Evolutionary conservation across 1,284 basidiomycete species (phyloP), one percentile per base, ranked within the genome.

Genomic region (Trametes sp.): DNA sequence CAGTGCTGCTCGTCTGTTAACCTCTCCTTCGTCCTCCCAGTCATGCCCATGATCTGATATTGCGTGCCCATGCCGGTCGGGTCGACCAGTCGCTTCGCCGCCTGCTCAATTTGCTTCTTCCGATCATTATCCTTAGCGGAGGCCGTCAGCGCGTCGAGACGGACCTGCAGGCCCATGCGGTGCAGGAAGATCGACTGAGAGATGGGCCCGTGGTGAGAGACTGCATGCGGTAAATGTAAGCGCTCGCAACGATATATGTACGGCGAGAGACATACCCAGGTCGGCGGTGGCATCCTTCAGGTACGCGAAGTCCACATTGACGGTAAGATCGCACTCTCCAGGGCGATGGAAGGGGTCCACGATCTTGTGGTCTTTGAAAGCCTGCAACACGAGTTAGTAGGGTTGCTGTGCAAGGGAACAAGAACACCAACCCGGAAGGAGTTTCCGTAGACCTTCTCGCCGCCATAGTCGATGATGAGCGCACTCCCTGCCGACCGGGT

Each of bases 291-390:
- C 89, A 75, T 96, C 94, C 68, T 85, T 84, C 44, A 99, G 82
- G 74, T 94, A 94, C 0, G 88, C 85, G 77, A 99, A 99, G 77
- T 99, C 96, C 55, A 99, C 97, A 72, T 99, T 98, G 33, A 92
- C 90, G 0, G 98, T 99, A 53, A 99, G 78, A 76, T 99, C 98
- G 49, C 93, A 92, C 50, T 92, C 83, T 13, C 98, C 97, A 0
- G 97, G 96, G 11, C 84, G 78, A 59, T 90, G 82, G 72, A 99
- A 96, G 0, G 94, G 84, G 72, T 96, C 92, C 0, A 95, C 93
- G 23, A 96, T 87, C 65, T 90, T 83, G 75, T 99, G 98, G 29
- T 88, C 81, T 70, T 90, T 89, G 83, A 99, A 98, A 0, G 92
- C 97, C 92, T 97, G 28, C 35, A 54, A 42, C 13, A 21, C 7